Percentiles rank a stretch among this genome's conserved stretches.
Evolutionary conservation across 768 basidiomycete genomes (phyloP).

Genomic region (Clitopilus passeckerianus): DNA sequence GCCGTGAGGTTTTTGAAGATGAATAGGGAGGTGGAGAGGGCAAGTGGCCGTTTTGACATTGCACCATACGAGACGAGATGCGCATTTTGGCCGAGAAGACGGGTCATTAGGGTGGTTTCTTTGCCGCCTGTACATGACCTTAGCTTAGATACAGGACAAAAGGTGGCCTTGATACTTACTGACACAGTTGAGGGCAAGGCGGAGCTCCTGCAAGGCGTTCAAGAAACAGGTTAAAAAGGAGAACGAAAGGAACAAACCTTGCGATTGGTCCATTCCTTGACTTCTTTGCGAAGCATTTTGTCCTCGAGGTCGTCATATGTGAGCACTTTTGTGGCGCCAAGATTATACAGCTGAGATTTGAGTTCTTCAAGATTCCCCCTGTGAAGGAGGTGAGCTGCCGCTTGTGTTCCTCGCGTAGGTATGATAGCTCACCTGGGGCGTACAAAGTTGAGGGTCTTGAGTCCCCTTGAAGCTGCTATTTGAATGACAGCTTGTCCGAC

Average conservation of each 20-base stretch:
- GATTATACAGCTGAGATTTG: conserved; percentile 40
- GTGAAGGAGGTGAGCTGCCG: neutral
- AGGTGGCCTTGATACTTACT: conserved; percentile 18
- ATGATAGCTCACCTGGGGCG: conserved; percentile 48
- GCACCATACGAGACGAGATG: conserved; percentile 86
- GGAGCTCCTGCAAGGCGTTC: conserved; percentile 26
- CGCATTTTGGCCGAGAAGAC: conserved; percentile 59
- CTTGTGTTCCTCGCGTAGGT: neutral
- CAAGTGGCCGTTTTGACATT: conserved; percentile 82
- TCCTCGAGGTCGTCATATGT: conserved; percentile 74
- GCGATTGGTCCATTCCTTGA: conserved; percentile 62
- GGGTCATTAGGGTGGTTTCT: conserved; percentile 64
- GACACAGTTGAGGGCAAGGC: conserved; percentile 48
- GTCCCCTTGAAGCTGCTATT: conserved; percentile 64
- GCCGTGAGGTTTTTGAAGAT: conserved; percentile 81
- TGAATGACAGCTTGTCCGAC: conserved; percentile 86
- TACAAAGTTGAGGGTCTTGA: conserved; percentile 81
- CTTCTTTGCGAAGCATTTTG: conserved; percentile 42
- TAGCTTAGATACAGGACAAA: no score
- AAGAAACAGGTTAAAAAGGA: neutral
- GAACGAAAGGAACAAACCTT: conserved; percentile 38
- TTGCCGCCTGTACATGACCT: conserved; percentile 40
- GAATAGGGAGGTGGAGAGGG: conserved; percentile 71
- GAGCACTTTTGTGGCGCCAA: conserved; percentile 75
- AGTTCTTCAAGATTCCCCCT: conserved; percentile 53